A percentile compares a stretch with the other conserved stretches of the same genome.
Conservation (phyloP, 768 basidiomycete genomes). For the Phylloporus sp. region DNA sequence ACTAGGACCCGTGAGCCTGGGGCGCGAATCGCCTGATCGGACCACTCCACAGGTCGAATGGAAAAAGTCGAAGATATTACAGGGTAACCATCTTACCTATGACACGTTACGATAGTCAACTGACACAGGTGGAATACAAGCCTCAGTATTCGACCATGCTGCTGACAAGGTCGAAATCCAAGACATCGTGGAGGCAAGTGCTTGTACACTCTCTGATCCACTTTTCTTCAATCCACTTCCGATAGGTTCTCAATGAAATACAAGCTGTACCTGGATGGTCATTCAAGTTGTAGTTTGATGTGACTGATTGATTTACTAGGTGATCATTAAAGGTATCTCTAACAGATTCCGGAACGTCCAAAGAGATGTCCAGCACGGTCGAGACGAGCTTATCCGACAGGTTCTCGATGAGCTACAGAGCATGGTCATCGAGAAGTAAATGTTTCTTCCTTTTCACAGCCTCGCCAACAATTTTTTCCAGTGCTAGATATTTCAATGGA, state of each 20-base stretch:
- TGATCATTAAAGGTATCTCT: slow-evolving; percentile 43
- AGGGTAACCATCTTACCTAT: slow-evolving; percentile 3
- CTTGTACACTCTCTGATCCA: neutral
- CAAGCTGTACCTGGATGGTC: slow-evolving; percentile 34
- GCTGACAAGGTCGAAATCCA: slow-evolving; percentile 18
- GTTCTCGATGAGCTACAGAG: slow-evolving; percentile 41
- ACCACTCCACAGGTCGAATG: neutral
- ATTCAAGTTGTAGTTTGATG: neutral
- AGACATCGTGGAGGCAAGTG: slow-evolving; percentile 43
- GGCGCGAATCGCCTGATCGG: slow-evolving; percentile 1
- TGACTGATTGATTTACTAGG: slow-evolving; percentile 35
- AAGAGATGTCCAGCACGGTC: slow-evolving; percentile 42
- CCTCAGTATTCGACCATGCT: neutral
- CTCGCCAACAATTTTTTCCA: slow-evolving; percentile 21
- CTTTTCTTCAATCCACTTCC: neutral
- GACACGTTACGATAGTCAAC: neutral
- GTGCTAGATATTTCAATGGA: slow-evolving; percentile 48
- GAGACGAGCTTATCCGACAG: slow-evolving; percentile 44
- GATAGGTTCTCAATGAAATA: slow-evolving; percentile 49
- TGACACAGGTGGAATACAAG: neutral
- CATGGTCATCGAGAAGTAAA: slow-evolving; percentile 36
- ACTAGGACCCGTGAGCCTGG: neutral
- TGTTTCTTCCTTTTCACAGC: neutral
- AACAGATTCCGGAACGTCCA: slow-evolving; percentile 46
- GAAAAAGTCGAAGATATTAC: slow-evolving; percentile 3